These are phyloP conservation scores for Rachicladosporium sp. DNA, from an alignment of 2,329 filamentous ascomycete genomes.

Conservation along the genomic window DNA sequence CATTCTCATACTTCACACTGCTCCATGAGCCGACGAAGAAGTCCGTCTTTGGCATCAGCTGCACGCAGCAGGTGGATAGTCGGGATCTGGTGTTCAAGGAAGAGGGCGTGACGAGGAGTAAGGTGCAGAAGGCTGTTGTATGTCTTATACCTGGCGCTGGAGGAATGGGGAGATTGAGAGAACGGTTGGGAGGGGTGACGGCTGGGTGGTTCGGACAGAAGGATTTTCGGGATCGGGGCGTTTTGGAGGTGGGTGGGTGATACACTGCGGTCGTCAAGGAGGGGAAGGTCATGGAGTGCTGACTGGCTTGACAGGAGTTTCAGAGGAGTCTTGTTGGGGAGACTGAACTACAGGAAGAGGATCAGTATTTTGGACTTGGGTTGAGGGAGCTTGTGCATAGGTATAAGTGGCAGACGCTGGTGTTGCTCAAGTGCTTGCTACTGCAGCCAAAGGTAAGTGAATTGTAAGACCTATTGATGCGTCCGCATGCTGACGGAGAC, in stretches of 20 bases:
- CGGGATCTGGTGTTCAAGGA: slow-evolving; percentile 64
- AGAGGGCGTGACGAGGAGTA: slow-evolving; percentile 86
- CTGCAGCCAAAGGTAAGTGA: slow-evolving; percentile 78
- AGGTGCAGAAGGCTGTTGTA: slow-evolving; percentile 95
- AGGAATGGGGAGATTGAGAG: slow-evolving; percentile 77
- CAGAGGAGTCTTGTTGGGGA: slow-evolving; percentile 67
- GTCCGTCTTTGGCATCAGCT: slow-evolving; percentile 83
- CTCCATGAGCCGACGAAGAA: slow-evolving; percentile 29
- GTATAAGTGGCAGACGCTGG: slow-evolving; percentile 87
- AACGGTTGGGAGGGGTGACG: slow-evolving; percentile 81
- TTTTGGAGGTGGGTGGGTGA: slow-evolving; percentile 47
- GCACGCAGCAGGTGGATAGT: slow-evolving; percentile 81
- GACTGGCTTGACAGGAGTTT: slow-evolving; percentile 48
- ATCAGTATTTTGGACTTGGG: slow-evolving; percentile 66
- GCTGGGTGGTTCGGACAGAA: slow-evolving; percentile 92
- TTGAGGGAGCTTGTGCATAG: slow-evolving; percentile 74
- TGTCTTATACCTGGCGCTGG: slow-evolving; percentile 87
- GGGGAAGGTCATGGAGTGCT: slow-evolving; percentile 5
- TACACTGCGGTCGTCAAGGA: neutral
- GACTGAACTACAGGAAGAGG: slow-evolving; percentile 52
- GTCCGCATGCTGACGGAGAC: slow-evolving; percentile 44
- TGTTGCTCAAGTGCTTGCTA: slow-evolving; percentile 85
- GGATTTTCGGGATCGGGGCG: slow-evolving; percentile 87
- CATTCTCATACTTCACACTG: slow-evolving; percentile 97
- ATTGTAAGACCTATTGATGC: slow-evolving; percentile 82